phyloP scores from a whole-genome alignment of 208 protist genomes.

The Crithidia expoeki region DNA sequence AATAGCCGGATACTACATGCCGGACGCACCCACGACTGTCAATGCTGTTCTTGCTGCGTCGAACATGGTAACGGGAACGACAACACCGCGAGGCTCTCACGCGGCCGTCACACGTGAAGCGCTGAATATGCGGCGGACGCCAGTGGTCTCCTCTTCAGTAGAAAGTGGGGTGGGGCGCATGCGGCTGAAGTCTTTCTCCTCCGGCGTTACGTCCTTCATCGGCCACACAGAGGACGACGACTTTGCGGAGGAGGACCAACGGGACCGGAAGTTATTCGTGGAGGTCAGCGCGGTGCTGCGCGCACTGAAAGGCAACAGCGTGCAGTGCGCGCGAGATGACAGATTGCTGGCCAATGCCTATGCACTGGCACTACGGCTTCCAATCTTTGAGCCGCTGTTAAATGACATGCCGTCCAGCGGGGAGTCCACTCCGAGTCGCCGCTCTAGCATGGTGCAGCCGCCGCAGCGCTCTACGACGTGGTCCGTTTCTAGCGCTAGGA shows the following conservation, averaged over 20 bases:
- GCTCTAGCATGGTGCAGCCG: neutral
- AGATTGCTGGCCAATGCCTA: slow-evolving; percentile 46
- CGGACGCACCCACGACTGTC: slow-evolving; percentile 1
- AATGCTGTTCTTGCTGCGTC: neutral
- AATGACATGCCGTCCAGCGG: neutral
- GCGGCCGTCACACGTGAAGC: neutral
- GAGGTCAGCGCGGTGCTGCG: slow-evolving; percentile 47
- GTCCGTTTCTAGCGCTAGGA: slow-evolving; percentile 21
- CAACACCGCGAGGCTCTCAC: too few species aligned
- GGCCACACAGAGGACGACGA: slow-evolving; percentile 17
- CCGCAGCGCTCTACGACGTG: slow-evolving; percentile 16
- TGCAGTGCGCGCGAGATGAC: slow-evolving; percentile 54
- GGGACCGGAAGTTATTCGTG: slow-evolving; percentile 24
- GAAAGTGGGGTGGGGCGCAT: neutral
- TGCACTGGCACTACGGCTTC: slow-evolving; percentile 36
- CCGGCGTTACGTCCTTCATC: neutral
- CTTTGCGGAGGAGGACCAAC: slow-evolving; percentile 1
- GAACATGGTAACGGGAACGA: neutral
- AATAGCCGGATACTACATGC: slow-evolving; percentile 35
- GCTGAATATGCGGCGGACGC: neutral
- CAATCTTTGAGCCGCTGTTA: slow-evolving; percentile 17
- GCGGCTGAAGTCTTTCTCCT: neutral
- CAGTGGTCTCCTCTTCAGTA: neutral
- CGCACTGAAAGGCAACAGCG: slow-evolving; percentile 57
- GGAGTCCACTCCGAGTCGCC: slow-evolving; percentile 9